Conservation (phyloP, 305 asterid genomes). For the Fraxinus platypoda region DNA sequence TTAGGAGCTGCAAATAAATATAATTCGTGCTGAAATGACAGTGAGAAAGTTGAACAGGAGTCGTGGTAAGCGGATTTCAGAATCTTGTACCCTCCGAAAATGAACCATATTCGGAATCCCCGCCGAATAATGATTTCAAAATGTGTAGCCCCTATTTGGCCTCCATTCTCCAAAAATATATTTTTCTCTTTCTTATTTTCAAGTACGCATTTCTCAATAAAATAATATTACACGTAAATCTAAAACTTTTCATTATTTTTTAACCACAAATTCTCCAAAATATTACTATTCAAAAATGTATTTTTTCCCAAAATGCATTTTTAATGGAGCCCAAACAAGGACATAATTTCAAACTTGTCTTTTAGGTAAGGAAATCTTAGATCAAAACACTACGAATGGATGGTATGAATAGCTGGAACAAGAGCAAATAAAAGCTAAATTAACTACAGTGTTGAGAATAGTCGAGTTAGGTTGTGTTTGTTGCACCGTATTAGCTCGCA, state of each 20-base stretch:
- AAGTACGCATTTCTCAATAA: too few species aligned
- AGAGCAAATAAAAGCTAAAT: neutral
- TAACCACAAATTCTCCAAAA: too few species aligned
- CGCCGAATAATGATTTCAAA: neutral
- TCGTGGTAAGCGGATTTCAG: neutral
- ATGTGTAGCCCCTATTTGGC: neutral
- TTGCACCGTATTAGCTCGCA: neutral
- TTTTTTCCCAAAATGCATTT: too few species aligned
- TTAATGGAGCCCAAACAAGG: too few species aligned
- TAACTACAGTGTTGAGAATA: neutral
- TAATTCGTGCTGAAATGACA: neutral
- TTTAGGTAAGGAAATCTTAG: neutral
- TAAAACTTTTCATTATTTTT: too few species aligned
- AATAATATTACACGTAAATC: too few species aligned
- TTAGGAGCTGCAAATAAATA: conserved; percentile 21
- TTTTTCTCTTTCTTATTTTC: too few species aligned
- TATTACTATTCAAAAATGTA: too few species aligned
- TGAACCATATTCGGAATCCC: neutral
- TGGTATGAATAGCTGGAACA: neutral
- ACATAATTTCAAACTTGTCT: neutral
- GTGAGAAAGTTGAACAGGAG: neutral
- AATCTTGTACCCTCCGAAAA: neutral
- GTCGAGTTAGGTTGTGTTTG: neutral
- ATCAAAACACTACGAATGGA: neutral
- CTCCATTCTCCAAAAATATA: too few species aligned